A percentile compares a stretch with the other conserved stretches of the same genome.
Conservation (phyloP, 2,329 filamentous ascomycete genomes). For the Trematosphaeria pertusa region DNA sequence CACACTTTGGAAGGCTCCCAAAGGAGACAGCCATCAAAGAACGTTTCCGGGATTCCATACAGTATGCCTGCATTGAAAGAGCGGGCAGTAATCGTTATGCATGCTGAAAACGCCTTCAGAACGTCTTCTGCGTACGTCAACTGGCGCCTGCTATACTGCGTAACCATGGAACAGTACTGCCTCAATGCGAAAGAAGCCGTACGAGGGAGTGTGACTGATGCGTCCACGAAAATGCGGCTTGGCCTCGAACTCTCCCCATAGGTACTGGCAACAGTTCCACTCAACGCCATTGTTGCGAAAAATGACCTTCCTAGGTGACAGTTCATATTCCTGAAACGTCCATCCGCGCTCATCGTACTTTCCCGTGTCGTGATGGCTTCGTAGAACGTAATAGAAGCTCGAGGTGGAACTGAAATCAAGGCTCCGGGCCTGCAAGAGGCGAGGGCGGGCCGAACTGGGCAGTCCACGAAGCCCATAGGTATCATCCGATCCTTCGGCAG, state of each 20-base stretch:
- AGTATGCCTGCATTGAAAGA: background rate
- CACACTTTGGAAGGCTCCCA: background rate
- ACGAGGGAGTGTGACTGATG: background rate
- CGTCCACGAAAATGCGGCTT: too few relatives aligned
- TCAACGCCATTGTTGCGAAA: background rate
- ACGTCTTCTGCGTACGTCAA: background rate
- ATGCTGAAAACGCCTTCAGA: background rate
- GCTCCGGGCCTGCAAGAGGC: background rate
- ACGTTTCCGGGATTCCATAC: background rate
- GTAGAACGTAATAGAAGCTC: background rate
- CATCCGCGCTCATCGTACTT: background rate
- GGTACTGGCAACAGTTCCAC: background rate
- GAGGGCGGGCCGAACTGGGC: background rate
- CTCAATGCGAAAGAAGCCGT: background rate
- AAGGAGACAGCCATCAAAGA: background rate
- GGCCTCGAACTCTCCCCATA: background rate
- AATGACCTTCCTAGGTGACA: background rate
- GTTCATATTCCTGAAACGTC: background rate
- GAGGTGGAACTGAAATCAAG: background rate
- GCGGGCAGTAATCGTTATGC: background rate
- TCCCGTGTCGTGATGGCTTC: background rate
- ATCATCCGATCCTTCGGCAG: conserved; percentile 5
- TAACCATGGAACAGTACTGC: background rate
- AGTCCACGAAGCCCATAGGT: background rate
- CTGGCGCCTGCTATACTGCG: background rate